Evolutionary conservation across 768 basidiomycete genomes (phyloP).

Genomic region (Boletus sp.): DNA sequence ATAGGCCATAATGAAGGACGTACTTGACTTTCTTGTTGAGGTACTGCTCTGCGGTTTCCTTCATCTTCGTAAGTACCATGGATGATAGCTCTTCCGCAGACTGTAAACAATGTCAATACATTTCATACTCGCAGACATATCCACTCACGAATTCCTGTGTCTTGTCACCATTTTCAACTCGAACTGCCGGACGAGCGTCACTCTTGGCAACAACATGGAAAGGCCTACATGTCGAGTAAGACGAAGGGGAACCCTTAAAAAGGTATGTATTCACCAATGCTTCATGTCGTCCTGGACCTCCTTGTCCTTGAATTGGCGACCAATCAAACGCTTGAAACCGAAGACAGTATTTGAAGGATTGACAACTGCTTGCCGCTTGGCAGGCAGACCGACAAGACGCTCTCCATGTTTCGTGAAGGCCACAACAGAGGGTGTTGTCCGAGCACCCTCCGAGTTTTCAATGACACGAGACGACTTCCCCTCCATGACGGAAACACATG

Average conservation of each 20-base stretch:
- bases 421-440: constrained; percentile 97
- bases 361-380: constrained; percentile 96
- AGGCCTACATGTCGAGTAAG: constrained; percentile 48
- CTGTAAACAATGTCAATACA: constrained; percentile 38
- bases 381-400: constrained; percentile 92
- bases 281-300: constrained; percentile 90
- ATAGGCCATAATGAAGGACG: constrained; percentile 28
- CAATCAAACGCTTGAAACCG: constrained; percentile 92
- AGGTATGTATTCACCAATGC: constrained; percentile 58
- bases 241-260: neutral
- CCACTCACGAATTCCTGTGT: constrained; percentile 69
- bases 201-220: constrained; percentile 71
- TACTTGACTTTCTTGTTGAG: constrained; percentile 93
- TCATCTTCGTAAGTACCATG: constrained; percentile 90
- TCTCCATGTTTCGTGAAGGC: constrained; percentile 99
- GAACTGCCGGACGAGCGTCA: constrained; percentile 75
- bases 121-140: neutral
- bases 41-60: constrained; percentile 91
- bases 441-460: constrained; percentile 95
- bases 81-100: constrained; percentile 84
- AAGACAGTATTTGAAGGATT: constrained; percentile 93
- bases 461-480: constrained; percentile 92
- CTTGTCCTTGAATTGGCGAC: constrained; percentile 87
- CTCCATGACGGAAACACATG: constrained; percentile 93
- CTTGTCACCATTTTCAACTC: constrained; percentile 86